phyloP scores from a whole-genome alignment of 139 green algal genomes.

The Pleodorina starrii region DNA sequence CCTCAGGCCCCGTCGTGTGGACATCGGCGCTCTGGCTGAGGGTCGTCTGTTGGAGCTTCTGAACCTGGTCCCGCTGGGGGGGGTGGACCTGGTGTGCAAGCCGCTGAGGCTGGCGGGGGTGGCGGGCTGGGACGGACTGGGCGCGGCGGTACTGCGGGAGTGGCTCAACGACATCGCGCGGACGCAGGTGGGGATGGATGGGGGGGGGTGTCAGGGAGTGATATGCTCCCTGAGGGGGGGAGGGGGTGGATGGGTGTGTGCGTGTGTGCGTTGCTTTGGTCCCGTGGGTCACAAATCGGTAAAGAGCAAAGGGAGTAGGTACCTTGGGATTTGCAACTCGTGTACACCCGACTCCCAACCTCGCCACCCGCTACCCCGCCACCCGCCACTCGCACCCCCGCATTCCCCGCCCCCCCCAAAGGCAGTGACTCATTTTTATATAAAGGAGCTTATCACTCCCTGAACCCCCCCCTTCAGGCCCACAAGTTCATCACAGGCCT shows the following conservation, averaged over 20 bases:
- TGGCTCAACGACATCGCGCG: conserved; percentile 75
- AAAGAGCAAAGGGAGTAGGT: too few species aligned
- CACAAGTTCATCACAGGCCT: conserved; percentile 83
- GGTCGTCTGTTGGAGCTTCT: conserved; percentile 77
- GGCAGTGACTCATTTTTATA: too few species aligned
- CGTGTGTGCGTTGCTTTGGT: too few species aligned
- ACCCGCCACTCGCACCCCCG: too few species aligned
- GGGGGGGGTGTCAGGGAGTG: neutral
- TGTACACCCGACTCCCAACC: too few species aligned
- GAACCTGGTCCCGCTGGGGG: conserved; percentile 83
- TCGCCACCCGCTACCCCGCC: too few species aligned
- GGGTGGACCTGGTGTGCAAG: conserved; percentile 72
- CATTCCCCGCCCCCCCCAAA: too few species aligned
- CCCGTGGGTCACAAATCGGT: too few species aligned
- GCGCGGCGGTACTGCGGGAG: conserved; percentile 53
- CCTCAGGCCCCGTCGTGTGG: conserved; percentile 68
- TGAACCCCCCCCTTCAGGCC: conserved; percentile 57
- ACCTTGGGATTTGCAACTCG: too few species aligned
- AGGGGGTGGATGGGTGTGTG: too few species aligned
- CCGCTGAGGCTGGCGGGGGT: conserved; percentile 68
- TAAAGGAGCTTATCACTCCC: too few species aligned
- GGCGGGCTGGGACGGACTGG: conserved; percentile 71
- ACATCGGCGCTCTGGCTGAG: conserved; percentile 72
- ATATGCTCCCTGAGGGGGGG: too few species aligned
- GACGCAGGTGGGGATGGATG: conserved; percentile 57